Conservation (phyloP, 257 asterid species). For the Solanum lycopersicoides region DNA sequence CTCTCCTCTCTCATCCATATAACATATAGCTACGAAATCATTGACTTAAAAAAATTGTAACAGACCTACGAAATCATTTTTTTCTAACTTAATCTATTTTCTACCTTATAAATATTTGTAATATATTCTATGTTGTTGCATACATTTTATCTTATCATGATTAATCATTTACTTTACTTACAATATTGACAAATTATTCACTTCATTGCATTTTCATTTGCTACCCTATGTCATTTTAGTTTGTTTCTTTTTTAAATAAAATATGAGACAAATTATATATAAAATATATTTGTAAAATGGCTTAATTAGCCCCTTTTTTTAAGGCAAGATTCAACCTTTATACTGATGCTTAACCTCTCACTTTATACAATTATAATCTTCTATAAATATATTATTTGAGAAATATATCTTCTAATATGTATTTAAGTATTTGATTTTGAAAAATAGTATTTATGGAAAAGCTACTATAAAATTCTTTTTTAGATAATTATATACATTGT, state of each 20-base stretch:
- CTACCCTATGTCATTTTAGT: neutral
- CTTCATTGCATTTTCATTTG: neutral
- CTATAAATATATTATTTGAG: neutral
- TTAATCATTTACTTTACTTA: neutral
- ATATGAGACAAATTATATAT: neutral
- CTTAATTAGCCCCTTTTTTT: neutral
- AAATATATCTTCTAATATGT: neutral
- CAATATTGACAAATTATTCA: neutral
- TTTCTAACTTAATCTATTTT: neutral
- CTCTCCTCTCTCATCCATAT: too few relatives aligned
- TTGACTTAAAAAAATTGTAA: neutral
- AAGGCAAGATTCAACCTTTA: neutral
- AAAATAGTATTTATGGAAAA: neutral
- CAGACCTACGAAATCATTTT: neutral
- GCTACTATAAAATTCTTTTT: too few relatives aligned
- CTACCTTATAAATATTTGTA: neutral
- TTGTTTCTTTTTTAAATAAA: neutral
- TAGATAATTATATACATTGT: too few relatives aligned
- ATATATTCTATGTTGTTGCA: neutral
- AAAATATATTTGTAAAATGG: neutral
- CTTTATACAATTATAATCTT: too few relatives aligned
- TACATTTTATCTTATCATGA: neutral
- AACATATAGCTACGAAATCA: too few relatives aligned
- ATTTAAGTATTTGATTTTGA: neutral
- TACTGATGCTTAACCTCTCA: neutral